Percentiles rank a stretch among this genome's conserved stretches.
Evolutionary conservation across 2,329 filamentous ascomycete species (phyloP).

Genomic region (Penicillium sumatraense): DNA sequence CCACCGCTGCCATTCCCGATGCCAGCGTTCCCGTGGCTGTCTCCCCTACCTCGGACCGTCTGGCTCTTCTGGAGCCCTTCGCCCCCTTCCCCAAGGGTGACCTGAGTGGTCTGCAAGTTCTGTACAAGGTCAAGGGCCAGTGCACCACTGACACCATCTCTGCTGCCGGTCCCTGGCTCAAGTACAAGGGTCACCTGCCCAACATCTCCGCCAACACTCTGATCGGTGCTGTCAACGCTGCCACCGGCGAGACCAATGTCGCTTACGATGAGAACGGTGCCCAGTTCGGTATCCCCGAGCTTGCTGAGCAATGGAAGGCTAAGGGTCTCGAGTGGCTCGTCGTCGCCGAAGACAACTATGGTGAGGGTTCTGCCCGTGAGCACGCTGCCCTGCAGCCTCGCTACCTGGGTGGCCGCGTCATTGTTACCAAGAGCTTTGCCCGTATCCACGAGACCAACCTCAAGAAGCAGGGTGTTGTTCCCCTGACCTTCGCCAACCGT

Average conservation of each 20-base stretch:
- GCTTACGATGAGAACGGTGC: constrained; percentile 85
- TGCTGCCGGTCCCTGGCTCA: constrained; percentile 89
- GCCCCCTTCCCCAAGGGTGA: constrained; percentile 78
- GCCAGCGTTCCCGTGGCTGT: constrained; percentile 74
- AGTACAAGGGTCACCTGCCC: constrained; percentile 97
- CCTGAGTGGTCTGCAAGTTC: constrained; percentile 76
- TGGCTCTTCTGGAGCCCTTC: constrained; percentile 91
- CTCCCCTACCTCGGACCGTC: constrained; percentile 82
- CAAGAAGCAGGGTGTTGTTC: constrained; percentile 97
- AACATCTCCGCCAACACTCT: constrained; percentile 98
- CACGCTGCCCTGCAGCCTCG: constrained; percentile 88
- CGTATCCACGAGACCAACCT: constrained; percentile 95
- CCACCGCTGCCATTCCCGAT: constrained; percentile 73
- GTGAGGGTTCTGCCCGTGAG: constrained; percentile 85
- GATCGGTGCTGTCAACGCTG: constrained; percentile 90
- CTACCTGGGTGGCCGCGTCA: constrained; percentile 84
- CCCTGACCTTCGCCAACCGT: constrained; percentile 87
- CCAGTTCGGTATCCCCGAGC: constrained; percentile 57
- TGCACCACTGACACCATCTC: constrained; percentile 99
- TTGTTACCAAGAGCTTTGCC: constrained; percentile 80
- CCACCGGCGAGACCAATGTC: constrained; percentile 88
- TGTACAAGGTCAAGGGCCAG: constrained; percentile 96
- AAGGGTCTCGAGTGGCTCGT: constrained; percentile 83
- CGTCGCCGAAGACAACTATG: constrained; percentile 97
- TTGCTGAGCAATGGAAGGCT: constrained; percentile 81